These are phyloP conservation scores for Cicer cuneatum DNA, from an alignment of 306 rosid species.

Conservation along the genomic window DNA sequence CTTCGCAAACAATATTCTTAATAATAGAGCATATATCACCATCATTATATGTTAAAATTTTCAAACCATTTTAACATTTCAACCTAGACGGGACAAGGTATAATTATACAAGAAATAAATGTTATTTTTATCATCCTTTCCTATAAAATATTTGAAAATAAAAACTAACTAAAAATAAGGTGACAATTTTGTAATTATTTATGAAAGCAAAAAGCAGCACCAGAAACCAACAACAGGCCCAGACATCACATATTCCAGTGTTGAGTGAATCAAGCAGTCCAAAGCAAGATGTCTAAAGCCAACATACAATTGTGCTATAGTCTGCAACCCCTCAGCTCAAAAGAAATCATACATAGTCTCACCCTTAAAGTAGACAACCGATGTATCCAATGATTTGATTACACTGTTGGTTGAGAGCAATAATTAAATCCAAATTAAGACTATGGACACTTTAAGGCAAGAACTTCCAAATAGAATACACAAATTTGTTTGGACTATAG, in stretches of 20 bases:
- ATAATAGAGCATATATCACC: not conserved
- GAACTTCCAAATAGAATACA: conserved; percentile 8
- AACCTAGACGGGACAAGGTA: not conserved
- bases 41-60: not conserved
- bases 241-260: not conserved
- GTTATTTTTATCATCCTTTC: conserved; percentile 3
- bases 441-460: conserved; percentile 1
- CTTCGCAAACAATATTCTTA: not conserved
- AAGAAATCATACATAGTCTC: conserved; percentile 25
- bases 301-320: conserved; percentile 26
- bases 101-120: not conserved
- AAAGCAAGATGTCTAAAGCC: conserved; percentile 21
- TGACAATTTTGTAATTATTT: not conserved
- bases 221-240: not conserved
- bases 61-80: not conserved
- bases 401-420: conserved; percentile 12
- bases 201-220: conserved; percentile 15
- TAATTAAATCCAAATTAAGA: conserved; percentile 18
- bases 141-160: not conserved
- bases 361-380: conserved; percentile 1
- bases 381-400: conserved; percentile 25
- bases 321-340: conserved; percentile 28
- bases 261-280: conserved; percentile 35
- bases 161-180: not conserved
- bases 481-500: conserved; percentile 12